Conservation (phyloP, 495 filamentous ascomycete species). For the Penicillium diatomitis region DNA sequence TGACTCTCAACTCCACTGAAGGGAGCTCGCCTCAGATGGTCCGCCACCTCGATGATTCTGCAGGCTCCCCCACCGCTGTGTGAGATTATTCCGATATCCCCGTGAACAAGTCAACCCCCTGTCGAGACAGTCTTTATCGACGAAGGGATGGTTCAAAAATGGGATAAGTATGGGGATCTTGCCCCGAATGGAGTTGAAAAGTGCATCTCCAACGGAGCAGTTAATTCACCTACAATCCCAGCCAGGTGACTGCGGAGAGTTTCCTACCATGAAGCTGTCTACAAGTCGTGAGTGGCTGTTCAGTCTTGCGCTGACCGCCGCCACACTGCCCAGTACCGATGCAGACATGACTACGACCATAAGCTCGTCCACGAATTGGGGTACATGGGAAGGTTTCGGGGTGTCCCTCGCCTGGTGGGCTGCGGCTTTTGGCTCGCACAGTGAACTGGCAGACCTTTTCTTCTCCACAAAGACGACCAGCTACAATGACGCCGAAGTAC, state of each 20-base stretch:
- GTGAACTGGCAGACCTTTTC: conserved; percentile 7
- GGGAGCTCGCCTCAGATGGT: no score
- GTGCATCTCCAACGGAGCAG: no score
- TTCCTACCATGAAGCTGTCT: neutral
- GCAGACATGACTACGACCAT: conserved; percentile 4
- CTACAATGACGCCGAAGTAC: conserved; percentile 1
- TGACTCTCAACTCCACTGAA: no score
- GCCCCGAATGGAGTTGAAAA: no score
- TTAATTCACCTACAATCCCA: no score
- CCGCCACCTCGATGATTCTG: neutral
- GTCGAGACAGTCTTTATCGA: no score
- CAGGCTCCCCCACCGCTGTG: neutral
- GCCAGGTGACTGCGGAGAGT: no score
- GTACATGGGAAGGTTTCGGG: conserved; percentile 6
- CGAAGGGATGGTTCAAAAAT: no score
- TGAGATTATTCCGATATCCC: neutral
- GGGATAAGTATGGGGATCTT: no score
- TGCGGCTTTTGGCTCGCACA: conserved; percentile 4
- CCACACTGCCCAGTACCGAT: neutral
- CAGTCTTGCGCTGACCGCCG: neutral
- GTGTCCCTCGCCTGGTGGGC: conserved; percentile 13
- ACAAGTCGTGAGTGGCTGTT: neutral
- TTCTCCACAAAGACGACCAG: conserved; percentile 5
- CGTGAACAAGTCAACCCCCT: neutral
- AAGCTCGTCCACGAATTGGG: conserved; percentile 1